These are phyloP conservation scores for Asterophora parasitica DNA, from an alignment of 768 basidiomycete species.

Conservation along the genomic window DNA sequence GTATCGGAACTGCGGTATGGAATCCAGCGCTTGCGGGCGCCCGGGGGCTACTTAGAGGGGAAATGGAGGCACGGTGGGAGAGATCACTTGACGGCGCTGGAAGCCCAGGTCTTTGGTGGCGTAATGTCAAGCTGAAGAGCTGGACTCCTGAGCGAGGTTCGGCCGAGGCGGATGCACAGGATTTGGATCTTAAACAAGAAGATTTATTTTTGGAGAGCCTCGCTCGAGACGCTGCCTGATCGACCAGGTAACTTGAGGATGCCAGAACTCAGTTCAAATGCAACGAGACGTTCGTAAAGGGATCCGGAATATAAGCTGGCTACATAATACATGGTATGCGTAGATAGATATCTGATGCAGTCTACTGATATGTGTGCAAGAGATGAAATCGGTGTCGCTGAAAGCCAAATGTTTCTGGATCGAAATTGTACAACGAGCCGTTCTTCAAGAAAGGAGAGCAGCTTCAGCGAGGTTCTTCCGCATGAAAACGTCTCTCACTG, in stretches of 20 bases:
- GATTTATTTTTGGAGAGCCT: conserved; percentile 10
- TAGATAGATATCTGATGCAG: not conserved
- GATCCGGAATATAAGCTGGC: conserved; percentile 1
- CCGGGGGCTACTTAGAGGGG: conserved; percentile 52
- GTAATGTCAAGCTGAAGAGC: conserved; percentile 29
- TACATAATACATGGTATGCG: not conserved
- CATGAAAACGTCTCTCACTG: conserved; percentile 46
- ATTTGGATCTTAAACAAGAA: not conserved
- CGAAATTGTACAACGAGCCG: not conserved
- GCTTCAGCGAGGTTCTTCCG: conserved; percentile 37
- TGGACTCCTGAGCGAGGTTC: conserved; percentile 25
- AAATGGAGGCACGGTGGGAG: conserved; percentile 69
- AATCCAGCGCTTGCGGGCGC: conserved; percentile 61
- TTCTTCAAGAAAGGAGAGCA: conserved; percentile 28
- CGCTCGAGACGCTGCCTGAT: conserved; percentile 3
- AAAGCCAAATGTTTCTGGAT: not conserved
- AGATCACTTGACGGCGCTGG: conserved; percentile 29
- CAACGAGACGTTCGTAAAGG: conserved; percentile 4
- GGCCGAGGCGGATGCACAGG: not conserved
- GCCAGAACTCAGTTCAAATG: not conserved
- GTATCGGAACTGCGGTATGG: conserved; percentile 54
- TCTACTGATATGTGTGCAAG: not conserved
- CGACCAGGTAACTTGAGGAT: no score
- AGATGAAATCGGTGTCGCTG: not conserved
- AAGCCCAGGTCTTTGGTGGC: conserved; percentile 43